phyloP scores from a whole-genome alignment of 1,139 yeast species.

The Saccharomycopsis crataegensis region DNA sequence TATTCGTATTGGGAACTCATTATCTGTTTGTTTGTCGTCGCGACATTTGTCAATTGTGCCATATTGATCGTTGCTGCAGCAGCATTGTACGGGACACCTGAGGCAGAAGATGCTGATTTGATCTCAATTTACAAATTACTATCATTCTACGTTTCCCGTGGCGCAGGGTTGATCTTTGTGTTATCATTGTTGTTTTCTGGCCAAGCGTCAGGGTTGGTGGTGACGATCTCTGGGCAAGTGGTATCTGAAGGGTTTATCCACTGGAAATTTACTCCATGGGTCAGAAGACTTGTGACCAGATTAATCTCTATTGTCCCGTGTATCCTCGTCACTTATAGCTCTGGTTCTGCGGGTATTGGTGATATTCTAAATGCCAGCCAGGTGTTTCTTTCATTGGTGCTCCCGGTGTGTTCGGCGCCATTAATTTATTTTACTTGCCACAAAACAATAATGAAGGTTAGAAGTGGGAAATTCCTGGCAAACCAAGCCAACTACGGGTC shows the following conservation, averaged over 20 bases:
- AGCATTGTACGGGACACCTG: slow-evolving; percentile 59
- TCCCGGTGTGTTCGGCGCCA: slow-evolving; percentile 91
- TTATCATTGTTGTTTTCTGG: slow-evolving; percentile 91
- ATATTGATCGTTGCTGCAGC: slow-evolving; percentile 83
- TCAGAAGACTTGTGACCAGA: slow-evolving; percentile 77
- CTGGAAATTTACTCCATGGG: slow-evolving; percentile 83
- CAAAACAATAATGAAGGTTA: slow-evolving; percentile 52
- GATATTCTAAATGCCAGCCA: slow-evolving; percentile 78
- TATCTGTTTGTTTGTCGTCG: slow-evolving; percentile 68
- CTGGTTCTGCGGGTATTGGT: slow-evolving; percentile 84
- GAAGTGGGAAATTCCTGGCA: background rate
- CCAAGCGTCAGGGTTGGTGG: slow-evolving; percentile 96
- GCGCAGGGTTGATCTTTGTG: slow-evolving; percentile 91
- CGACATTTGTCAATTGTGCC: slow-evolving; percentile 79
- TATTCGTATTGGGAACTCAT: slow-evolving; percentile 72
- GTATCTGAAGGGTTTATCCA: slow-evolving; percentile 88
- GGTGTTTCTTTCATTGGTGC: slow-evolving; percentile 73
- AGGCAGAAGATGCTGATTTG: slow-evolving; percentile 80
- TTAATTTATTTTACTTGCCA: slow-evolving; percentile 75
- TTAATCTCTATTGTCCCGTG: slow-evolving; percentile 86
- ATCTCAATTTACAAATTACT: slow-evolving; percentile 77
- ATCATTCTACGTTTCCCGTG: slow-evolving; percentile 66
- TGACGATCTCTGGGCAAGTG: slow-evolving; percentile 95
- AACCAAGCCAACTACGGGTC: background rate
- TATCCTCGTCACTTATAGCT: slow-evolving; percentile 61